Percentiles rank a stretch among this genome's conserved stretches.
phyloP scores from a whole-genome alignment of 305 asterid species.

The Rubia balearica region DNA sequence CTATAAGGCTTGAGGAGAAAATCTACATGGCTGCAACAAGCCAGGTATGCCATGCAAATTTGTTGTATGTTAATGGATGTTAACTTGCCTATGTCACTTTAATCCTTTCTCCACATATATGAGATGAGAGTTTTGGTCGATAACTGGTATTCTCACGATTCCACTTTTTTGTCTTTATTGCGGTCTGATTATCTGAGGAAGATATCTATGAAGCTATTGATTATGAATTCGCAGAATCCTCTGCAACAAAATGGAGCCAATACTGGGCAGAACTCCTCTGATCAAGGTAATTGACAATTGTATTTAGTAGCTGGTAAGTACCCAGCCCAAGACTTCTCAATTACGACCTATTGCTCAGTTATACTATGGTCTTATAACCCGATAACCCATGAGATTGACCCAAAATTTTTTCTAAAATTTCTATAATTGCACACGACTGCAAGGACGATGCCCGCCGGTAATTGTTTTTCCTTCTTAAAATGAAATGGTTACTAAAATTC shows the following conservation, averaged over 20 bases:
- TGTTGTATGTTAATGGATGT: neutral
- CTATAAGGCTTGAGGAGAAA: slow-evolving; percentile 62
- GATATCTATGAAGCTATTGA: slow-evolving; percentile 49
- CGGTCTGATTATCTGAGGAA: slow-evolving; percentile 54
- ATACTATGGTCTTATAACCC: neutral
- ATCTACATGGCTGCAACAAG: slow-evolving; percentile 54
- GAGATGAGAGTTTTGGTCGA: neutral
- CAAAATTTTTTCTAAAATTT: no score
- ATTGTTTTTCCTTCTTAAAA: no score
- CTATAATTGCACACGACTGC: no score
- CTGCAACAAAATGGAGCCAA: slow-evolving; percentile 40
- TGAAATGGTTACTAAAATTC: no score
- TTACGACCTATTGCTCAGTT: neutral
- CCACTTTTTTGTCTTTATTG: slow-evolving; percentile 17
- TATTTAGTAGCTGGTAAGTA: neutral
- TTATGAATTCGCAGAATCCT: slow-evolving; percentile 47
- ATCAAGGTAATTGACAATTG: slow-evolving; percentile 32
- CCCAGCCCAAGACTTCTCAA: neutral
- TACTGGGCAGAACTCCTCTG: slow-evolving; percentile 33
- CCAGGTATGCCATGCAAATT: slow-evolving; percentile 33
- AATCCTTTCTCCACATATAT: neutral
- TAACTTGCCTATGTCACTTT: slow-evolving; percentile 6
- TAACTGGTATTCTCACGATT: neutral
- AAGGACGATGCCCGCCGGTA: no score
- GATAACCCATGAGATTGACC: no score